phyloP scores from a whole-genome alignment of 352 stramenopile genomes.

The Globisporangium canariense region DNA sequence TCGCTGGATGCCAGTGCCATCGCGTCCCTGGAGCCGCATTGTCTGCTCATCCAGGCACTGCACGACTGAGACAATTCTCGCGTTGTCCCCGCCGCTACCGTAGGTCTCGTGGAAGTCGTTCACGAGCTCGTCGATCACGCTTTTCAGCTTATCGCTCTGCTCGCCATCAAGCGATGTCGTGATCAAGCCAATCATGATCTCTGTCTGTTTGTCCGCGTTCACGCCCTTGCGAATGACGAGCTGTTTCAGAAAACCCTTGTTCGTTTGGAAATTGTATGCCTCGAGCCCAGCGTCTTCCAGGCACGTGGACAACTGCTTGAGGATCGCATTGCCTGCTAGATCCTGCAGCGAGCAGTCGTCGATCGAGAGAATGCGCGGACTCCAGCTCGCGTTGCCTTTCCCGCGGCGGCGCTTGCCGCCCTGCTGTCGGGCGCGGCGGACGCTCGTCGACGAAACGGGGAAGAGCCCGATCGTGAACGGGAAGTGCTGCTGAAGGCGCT shows the following conservation, averaged over 20 bases:
- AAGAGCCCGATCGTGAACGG: slow-evolving; percentile 75
- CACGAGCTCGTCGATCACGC: slow-evolving; percentile 31
- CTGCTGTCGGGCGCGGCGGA: slow-evolving; percentile 36
- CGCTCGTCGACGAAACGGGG: slow-evolving; percentile 43
- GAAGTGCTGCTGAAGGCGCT: slow-evolving; percentile 6
- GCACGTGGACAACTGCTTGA: slow-evolving; percentile 30
- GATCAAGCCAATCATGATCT: slow-evolving; percentile 70
- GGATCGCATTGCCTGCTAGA: slow-evolving; percentile 35
- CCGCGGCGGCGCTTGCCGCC: slow-evolving; percentile 30
- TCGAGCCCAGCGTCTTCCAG: slow-evolving; percentile 28
- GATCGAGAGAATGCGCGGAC: slow-evolving; percentile 62
- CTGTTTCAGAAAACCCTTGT: slow-evolving; percentile 65
- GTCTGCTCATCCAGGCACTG: slow-evolving; percentile 62
- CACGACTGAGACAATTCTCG: slow-evolving; percentile 52
- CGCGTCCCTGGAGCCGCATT: slow-evolving; percentile 32
- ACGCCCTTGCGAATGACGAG: slow-evolving; percentile 56
- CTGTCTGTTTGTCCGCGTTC: slow-evolving; percentile 17
- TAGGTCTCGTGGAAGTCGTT: slow-evolving; percentile 18
- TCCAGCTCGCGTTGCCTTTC: slow-evolving; percentile 42
- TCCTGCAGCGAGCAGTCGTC: slow-evolving; percentile 56
- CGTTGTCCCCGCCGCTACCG: not conserved
- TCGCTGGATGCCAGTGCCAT: not conserved
- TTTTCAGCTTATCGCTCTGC: slow-evolving; percentile 28
- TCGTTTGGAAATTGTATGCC: slow-evolving; percentile 59
- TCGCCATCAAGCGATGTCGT: slow-evolving; percentile 44